These are phyloP conservation scores for Phytopythium boreale DNA, from an alignment of 352 stramenopile genomes.

Conservation along the genomic window DNA sequence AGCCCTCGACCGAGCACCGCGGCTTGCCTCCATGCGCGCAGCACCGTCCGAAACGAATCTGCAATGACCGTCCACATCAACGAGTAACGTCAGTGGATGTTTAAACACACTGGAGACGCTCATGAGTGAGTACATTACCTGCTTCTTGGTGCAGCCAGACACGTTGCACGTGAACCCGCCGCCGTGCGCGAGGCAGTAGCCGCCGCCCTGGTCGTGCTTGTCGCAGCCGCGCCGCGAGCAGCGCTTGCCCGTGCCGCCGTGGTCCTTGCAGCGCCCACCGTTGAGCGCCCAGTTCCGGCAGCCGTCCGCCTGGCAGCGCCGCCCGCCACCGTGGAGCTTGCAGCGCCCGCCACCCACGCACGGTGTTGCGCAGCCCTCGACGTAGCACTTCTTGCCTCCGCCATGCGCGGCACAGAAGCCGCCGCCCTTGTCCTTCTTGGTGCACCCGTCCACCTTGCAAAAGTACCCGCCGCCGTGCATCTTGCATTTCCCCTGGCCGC, in stretches of 20 bases:
- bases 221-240: slow-evolving; percentile 63
- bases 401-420: slow-evolving; percentile 76
- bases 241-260: slow-evolving; percentile 66
- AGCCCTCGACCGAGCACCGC: slow-evolving; percentile 59
- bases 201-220: slow-evolving; percentile 79
- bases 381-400: slow-evolving; percentile 80
- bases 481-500: slow-evolving; percentile 79
- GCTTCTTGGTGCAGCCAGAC: slow-evolving; percentile 74
- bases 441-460: slow-evolving; percentile 71
- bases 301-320: slow-evolving; percentile 40
- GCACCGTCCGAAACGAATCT: slow-evolving; percentile 72
- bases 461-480: slow-evolving; percentile 78
- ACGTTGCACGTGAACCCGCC: slow-evolving; percentile 68
- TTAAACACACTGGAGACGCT: not conserved
- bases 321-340: slow-evolving; percentile 65
- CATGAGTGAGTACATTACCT: slow-evolving; percentile 28
- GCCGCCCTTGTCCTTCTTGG: slow-evolving; percentile 83
- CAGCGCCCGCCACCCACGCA: slow-evolving; percentile 73
- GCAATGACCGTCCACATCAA: not conserved
- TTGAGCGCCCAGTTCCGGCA: slow-evolving; percentile 69
- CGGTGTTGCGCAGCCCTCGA: slow-evolving; percentile 57
- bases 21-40: slow-evolving; percentile 77
- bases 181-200: slow-evolving; percentile 70
- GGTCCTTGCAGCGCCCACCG: slow-evolving; percentile 68
- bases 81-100: not conserved